Evolutionary conservation across 208 protist genomes (phyloP), one percentile per base, ranked within the genome.

Genomic region (Crithidia thermophila): DNA sequence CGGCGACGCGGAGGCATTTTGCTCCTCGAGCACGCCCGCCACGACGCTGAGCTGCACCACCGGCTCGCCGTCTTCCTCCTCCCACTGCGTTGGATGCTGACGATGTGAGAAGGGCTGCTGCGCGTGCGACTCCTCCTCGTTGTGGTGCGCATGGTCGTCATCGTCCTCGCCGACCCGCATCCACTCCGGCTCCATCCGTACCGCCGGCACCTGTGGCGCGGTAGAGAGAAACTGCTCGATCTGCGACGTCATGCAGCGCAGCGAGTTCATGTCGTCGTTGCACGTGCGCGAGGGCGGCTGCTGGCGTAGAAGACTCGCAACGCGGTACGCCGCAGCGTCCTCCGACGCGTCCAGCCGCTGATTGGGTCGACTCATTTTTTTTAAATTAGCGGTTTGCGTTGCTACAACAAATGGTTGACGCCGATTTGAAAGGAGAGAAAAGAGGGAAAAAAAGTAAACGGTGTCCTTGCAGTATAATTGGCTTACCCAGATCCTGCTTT

Each of bases 1-100:
- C 88, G 2, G 94, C 88, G 11, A 96, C 83, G 52, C 66, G 89
- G 16, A 96, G 80, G n/a, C n/a, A n/a, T n/a, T n/a, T n/a, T n/a
- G n/a, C 27, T 79, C 72, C 71, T 96, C 84, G 8, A 96, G 59
- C 42, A 96, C 91, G 10, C 91, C 91, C 0, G 91, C 88, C 3
- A 96, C 88, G 11, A 96, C 83, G 52, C 66, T 90, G 16, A 96
- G 80, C 53, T 94, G 77, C 43, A 94, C 77, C 14, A 67, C 59
- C 23, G 42, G 67, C n/a, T 37, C 62, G 20, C 45, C 50, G 25
- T 55, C 53, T 0, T 2, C 59, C 20, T 25, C 25, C 8, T 18
- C n/a, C n/a, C n/a, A n/a, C n/a, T n/a, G n/a, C n/a, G n/a, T n/a
- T n/a, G n/a, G n/a, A n/a, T n/a, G n/a, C n/a, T n/a, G n/a, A n/a